phyloP scores from a whole-genome alignment of 148 eudicot genomes.

The Fallopia convolvulus region DNA sequence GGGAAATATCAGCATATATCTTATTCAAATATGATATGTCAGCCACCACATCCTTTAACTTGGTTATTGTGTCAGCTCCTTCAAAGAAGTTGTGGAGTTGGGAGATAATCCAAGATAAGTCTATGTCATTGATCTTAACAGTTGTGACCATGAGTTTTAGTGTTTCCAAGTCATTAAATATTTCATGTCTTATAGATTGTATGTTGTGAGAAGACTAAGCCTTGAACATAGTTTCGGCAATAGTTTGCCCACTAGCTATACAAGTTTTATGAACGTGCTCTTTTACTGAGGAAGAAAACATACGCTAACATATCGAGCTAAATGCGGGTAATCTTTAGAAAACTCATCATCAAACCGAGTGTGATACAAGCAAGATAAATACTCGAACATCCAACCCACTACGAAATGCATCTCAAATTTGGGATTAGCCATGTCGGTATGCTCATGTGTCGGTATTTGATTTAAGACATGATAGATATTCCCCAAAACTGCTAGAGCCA shows the following conservation, averaged over 20 bases:
- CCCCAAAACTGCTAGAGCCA: neutral
- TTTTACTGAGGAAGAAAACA: neutral
- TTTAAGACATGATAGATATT: neutral
- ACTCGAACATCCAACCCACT: neutral
- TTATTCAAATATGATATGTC: neutral
- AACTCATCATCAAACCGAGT: neutral
- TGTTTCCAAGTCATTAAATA: neutral
- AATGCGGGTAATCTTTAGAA: neutral
- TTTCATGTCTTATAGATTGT: neutral
- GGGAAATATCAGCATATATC: neutral
- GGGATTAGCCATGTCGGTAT: neutral
- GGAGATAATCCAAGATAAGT: neutral
- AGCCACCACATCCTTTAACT: neutral
- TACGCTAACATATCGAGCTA: neutral
- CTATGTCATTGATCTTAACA: neutral
- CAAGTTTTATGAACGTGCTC: neutral
- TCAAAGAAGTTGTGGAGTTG: neutral
- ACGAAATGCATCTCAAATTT: neutral
- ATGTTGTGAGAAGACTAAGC: neutral
- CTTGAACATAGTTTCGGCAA: neutral
- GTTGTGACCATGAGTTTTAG: neutral
- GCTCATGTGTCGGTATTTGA: neutral
- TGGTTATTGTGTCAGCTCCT: neutral
- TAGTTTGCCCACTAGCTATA: neutral
- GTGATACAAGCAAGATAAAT: neutral